Conservation (phyloP, 495 filamentous ascomycete genomes). For the Daldinia grandis region DNA sequence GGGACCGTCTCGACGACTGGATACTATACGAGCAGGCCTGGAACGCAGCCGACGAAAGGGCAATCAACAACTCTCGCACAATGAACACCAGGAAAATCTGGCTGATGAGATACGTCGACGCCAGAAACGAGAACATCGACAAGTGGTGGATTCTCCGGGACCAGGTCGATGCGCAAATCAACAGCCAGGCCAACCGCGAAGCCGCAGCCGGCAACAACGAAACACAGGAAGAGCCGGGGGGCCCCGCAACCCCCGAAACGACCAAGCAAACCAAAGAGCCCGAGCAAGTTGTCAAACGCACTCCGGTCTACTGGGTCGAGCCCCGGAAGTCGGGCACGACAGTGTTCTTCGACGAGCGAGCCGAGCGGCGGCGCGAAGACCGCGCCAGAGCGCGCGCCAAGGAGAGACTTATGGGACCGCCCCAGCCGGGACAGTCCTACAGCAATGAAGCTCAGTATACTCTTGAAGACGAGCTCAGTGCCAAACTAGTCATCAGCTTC, state of each 20-base stretch:
- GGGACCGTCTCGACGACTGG: conserved; percentile 35
- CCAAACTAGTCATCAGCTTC: neutral
- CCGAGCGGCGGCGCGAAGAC: conserved; percentile 5
- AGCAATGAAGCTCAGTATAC: neutral
- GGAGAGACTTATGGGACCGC: neutral
- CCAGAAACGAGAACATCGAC: conserved; percentile 1
- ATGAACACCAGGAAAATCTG: neutral
- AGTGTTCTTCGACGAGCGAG: neutral
- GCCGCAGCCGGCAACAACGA: neutral
- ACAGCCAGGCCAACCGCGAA: neutral
- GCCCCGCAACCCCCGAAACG: no score
- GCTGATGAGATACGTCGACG: neutral
- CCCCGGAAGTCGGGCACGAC: neutral
- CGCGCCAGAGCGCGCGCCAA: neutral
- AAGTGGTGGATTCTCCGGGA: neutral
- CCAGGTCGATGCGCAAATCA: neutral
- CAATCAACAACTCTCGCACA: neutral
- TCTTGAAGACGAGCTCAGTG: neutral
- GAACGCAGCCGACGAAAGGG: conserved; percentile 15
- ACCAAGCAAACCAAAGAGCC: neutral
- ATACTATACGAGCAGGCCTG: conserved; percentile 25
- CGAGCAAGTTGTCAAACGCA: neutral
- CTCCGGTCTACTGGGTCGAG: neutral
- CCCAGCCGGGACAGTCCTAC: neutral
- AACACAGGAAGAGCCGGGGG: neutral